Base-by-base conservation (phyloP, 352 stramenopile species). In the Phytophthora chlamydospora region DNA sequence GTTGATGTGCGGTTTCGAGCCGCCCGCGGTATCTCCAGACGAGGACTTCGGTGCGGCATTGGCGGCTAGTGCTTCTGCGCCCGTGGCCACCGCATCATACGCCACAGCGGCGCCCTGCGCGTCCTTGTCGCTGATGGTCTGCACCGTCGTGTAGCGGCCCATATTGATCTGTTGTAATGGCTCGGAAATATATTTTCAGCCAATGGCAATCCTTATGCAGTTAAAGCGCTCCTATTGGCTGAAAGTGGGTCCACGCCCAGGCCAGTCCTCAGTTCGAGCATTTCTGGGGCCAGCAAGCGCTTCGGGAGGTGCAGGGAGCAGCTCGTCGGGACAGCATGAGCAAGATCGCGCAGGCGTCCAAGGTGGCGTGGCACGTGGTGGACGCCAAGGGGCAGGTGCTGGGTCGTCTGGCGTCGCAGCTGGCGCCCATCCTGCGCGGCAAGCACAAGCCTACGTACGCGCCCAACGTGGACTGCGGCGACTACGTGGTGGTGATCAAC, bases 381-480 rank as follows among this genome's bases (percentile, higher is more conserved):
- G 96, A 99, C 74, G 97, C 96, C 48, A 90, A 96, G 55, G 89
- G 93, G 19, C 94, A 99, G 77, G 93, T 98, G 34, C 89, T 99
- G 12, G 98, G 98, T 9, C 93, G 97, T 6, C 73, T 99, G 39
- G 96, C 98, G 27, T 97, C 89, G 48, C 93, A 98, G 68, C 91
- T 99, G 38, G 92, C 96, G 36, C 93, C 91, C 12, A 97, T 99
- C 65, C 80, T 99, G 17, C 93, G 88, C 51, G 98, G 98, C 48
- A 99, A 99, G 76, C 97, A 99, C 85, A 99, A 99, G 75, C 98
- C 97, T 7, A 99, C 95, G 49, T 99, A 98, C 80, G 85, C 89
- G 44, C 97, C 97, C 10, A 98, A 99, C 74, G 82, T 94, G n/a
- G 97, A 99, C 81, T 98, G 95, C 78, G 98, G 97, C 45, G 98